phyloP scores from a whole-genome alignment of 306 rosid species.

The Rosa chinensis region DNA sequence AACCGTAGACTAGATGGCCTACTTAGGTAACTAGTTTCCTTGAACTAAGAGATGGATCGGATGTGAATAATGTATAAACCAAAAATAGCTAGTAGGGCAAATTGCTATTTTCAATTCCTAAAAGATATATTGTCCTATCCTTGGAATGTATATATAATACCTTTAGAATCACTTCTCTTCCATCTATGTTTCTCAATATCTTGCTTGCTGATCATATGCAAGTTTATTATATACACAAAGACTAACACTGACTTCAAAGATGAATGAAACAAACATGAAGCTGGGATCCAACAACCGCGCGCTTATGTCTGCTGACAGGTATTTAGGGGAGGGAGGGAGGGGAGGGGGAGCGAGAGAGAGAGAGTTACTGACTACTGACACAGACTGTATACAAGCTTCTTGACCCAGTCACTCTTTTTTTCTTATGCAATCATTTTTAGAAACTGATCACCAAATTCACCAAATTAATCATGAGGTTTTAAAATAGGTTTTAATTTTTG shows the following conservation, averaged over 20 bases:
- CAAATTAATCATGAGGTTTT: neutral
- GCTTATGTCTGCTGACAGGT: slow-evolving; percentile 13
- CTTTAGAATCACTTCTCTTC: neutral
- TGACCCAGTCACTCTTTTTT: slow-evolving; percentile 31
- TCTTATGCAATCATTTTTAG: neutral
- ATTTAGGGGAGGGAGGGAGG: slow-evolving; percentile 18
- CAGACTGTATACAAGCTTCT: neutral
- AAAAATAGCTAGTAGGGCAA: neutral
- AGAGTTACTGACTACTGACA: neutral
- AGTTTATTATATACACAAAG: slow-evolving; percentile 14
- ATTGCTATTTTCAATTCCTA: slow-evolving; percentile 3
- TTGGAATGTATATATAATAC: neutral
- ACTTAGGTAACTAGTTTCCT: neutral
- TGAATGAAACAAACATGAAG: slow-evolving; percentile 11
- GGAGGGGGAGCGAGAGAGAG: slow-evolving; percentile 7
- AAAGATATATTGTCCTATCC: neutral
- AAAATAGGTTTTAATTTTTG: neutral
- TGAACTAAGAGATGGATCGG: neutral
- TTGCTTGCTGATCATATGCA: neutral
- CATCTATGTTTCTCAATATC: neutral
- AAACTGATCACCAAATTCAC: slow-evolving; percentile 21
- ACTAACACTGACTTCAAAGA: slow-evolving; percentile 20
- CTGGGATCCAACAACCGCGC: slow-evolving; percentile 42
- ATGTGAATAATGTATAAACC: neutral
- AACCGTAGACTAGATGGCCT: neutral